Conservation (phyloP, 768 basidiomycete species). For the Udeniomyces megalosporus region DNA sequence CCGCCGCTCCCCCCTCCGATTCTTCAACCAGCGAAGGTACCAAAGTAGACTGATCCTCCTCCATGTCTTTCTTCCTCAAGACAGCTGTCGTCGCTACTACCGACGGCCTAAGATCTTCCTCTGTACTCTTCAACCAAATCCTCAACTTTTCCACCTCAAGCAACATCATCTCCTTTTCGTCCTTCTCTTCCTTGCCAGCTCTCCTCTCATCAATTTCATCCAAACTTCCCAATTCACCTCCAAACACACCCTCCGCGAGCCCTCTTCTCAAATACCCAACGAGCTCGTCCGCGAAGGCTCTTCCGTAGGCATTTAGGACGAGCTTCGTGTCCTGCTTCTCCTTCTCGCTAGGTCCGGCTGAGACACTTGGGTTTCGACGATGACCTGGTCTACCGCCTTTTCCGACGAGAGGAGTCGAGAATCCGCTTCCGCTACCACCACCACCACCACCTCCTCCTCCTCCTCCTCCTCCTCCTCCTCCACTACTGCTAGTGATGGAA, state of each 20-base stretch:
- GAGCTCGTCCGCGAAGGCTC: conserved; percentile 45
- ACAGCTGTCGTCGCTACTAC: not conserved
- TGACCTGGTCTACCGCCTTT: conserved; percentile 23
- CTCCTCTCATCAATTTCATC: not conserved
- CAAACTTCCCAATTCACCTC: conserved; percentile 21
- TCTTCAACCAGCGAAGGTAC: conserved; percentile 12
- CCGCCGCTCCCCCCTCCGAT: not conserved
- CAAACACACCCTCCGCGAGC: conserved; percentile 60
- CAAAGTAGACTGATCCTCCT: not conserved
- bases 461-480: not conserved
- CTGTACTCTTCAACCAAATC: not conserved
- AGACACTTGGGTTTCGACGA: conserved; percentile 17
- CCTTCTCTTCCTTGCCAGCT: not conserved
- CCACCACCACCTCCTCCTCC: not conserved
- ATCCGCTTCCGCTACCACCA: not conserved
- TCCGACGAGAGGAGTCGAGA: conserved; percentile 1
- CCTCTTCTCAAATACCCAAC: conserved; percentile 58
- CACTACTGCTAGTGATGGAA: too few species aligned
- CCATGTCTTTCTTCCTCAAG: not conserved
- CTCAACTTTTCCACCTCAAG: not conserved
- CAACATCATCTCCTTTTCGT: not conserved
- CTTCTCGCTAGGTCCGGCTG: conserved; percentile 15
- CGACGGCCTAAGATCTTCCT: not conserved
- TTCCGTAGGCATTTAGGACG: conserved; percentile 37
- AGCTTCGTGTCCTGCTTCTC: conserved; percentile 22